phyloP scores from a whole-genome alignment of 305 asterid species.

The Fraxinus greggii region DNA sequence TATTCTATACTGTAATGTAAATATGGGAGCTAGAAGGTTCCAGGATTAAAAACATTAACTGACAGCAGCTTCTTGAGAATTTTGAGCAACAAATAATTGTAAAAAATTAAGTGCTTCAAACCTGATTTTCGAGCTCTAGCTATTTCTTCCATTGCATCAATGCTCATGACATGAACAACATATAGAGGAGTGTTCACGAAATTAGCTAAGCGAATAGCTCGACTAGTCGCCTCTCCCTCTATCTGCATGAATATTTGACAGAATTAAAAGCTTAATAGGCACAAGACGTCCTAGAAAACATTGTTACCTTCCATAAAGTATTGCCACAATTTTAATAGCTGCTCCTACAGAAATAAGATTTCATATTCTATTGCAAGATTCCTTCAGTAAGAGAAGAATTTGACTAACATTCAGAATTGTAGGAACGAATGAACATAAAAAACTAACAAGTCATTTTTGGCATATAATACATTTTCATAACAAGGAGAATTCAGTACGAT shows the following conservation, averaged over 20 bases:
- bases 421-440: background rate
- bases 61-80: background rate
- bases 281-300: background rate
- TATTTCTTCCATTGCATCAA: conserved; percentile 95
- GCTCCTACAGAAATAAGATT: background rate
- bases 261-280: conserved; percentile 18
- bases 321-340: background rate
- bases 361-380: background rate
- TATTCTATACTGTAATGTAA: background rate
- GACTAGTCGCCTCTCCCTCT: conserved; percentile 93
- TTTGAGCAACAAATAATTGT: background rate
- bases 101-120: conserved; percentile 19
- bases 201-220: conserved; percentile 93
- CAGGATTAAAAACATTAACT: background rate
- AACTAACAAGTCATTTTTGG: background rate
- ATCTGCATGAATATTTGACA: conserved; percentile 50
- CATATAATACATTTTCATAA: conserved; percentile 10
- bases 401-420: background rate
- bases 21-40: background rate
- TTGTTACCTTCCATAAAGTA: conserved; percentile 15
- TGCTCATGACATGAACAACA: conserved; percentile 98
- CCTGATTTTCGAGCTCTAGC: conserved; percentile 97
- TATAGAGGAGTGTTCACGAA: conserved; percentile 88
- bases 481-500: conserved; percentile 6
- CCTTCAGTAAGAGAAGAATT: background rate